phyloP scores from a whole-genome alignment of 2,329 filamentous ascomycete species.

The Ilyonectria mors-panacis region DNA sequence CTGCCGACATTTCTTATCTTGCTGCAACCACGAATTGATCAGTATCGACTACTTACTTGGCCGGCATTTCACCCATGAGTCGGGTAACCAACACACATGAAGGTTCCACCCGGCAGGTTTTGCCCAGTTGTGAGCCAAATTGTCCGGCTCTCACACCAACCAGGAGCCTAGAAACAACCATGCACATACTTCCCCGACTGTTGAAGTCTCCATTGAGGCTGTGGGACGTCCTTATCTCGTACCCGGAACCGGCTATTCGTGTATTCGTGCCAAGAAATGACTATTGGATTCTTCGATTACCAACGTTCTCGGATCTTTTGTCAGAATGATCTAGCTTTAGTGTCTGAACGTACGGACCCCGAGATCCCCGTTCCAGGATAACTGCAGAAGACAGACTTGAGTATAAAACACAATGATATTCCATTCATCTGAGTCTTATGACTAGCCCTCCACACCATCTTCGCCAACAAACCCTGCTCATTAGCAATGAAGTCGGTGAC shows the following conservation, averaged over 20 bases:
- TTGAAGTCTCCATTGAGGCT: not conserved
- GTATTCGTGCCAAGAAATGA: not conserved
- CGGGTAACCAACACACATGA: not conserved
- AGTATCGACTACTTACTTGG: not conserved
- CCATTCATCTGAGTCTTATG: not conserved
- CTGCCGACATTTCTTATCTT: conserved; percentile 9
- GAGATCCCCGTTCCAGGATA: not conserved
- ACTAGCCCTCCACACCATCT: too few relatives aligned
- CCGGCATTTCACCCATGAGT: not conserved
- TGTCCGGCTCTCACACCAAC: conserved; percentile 13
- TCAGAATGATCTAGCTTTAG: not conserved
- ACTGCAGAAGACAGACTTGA: not conserved
- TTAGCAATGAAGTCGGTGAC: conserved; percentile 10
- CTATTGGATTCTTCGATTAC: not conserved
- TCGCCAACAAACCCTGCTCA: not conserved
- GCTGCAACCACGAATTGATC: conserved; percentile 5
- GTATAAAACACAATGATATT: conserved; percentile 7
- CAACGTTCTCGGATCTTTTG: conserved; percentile 1
- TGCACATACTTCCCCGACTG: not conserved
- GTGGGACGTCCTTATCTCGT: not conserved
- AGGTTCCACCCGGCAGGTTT: not conserved
- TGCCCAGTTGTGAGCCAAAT: conserved; percentile 5
- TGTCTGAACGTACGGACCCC: not conserved
- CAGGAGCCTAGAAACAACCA: conserved; percentile 9
- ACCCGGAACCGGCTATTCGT: conserved; percentile 5